Base-by-base conservation (phyloP, 352 stramenopile genomes). In the Pythium scleroteichum region DNA sequence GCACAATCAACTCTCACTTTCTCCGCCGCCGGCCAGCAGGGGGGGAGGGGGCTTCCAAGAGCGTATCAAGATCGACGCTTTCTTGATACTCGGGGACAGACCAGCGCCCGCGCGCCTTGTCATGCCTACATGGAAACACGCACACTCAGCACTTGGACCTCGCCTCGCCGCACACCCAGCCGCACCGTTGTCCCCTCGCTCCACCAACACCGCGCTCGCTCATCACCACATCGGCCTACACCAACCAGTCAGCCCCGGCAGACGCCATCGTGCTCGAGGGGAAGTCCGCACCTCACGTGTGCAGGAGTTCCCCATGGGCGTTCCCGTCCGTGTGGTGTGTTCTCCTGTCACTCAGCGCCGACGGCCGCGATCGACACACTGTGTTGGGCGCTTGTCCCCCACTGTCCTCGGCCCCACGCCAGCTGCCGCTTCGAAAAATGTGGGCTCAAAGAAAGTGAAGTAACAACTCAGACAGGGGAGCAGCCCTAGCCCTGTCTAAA, bases 1-100 rank as follows among this genome's bases (percentile, higher is more conserved):
- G 29, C 29, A 35, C 5, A 35, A 35, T 10, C 20, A 19, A 23
- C 3, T 80, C 78, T 35, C 58, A 90, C 82, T 85, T 88, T 40
- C 79, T 83, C 49, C 82, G 78, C 52, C 77, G 76, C 39, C 71
- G 66, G 35, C 32, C 32, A 56, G 61, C 41, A 1, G 75, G 69
- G 23, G 81, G 84, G 1, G 84, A 93, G 6, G 84, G 84, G 22
- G 84, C 84, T 59, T 90, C 80, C 39, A 93, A 61, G 23, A 93
- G 57, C 53, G 79, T 89, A 67, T 93, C 84, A n/a, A 93, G 72
- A 35, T 93, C 84, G 23, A 90, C 81, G 45, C 76, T 87, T 58
- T 88, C 78, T 9, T 70, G 48, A 24, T 66, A 73, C 40, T 87
- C 80, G 7, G 81, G 81, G 0, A 83, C 81, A 10, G 83, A 93